A percentile compares a stretch with the other conserved stretches of the same genome.
phyloP scores from a whole-genome alignment of 169 alveolate genomes.

The Plasmodium ovale region DNA sequence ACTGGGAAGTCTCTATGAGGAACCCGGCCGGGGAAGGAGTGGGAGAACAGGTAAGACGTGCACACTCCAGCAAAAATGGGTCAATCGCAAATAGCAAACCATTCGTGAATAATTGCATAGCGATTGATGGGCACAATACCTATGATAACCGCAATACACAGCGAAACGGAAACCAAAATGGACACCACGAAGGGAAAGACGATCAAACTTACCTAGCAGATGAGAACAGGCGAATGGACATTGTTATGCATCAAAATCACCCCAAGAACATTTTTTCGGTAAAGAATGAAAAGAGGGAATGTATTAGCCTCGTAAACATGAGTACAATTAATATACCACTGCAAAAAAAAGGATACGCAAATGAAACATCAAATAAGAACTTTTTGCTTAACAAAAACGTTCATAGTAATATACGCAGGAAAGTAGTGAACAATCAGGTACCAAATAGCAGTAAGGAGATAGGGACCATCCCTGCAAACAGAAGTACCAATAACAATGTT shows the following conservation, averaged over 20 bases:
- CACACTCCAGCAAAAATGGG: background rate
- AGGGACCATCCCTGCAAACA: background rate
- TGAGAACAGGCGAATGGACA: background rate
- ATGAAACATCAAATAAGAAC: background rate
- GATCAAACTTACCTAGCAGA: background rate
- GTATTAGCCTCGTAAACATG: background rate
- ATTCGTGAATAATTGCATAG: too few species aligned
- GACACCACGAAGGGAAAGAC: background rate
- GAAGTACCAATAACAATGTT: background rate
- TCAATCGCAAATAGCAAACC: background rate
- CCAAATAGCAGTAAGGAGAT: background rate
- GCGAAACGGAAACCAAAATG: too few species aligned
- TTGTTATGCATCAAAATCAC: background rate
- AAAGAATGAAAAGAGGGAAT: background rate
- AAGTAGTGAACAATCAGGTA: background rate
- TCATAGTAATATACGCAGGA: background rate
- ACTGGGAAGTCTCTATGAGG: too few species aligned
- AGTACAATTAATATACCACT: slow-evolving; percentile 8
- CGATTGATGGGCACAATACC: too few species aligned
- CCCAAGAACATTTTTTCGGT: background rate
- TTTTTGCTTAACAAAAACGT: background rate
- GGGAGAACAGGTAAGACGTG: background rate
- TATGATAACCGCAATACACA: too few species aligned
- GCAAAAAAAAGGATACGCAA: background rate
- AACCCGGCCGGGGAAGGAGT: too few species aligned